Base-by-base conservation (phyloP, 768 basidiomycete species). In the Xanthoconium purpureum region DNA sequence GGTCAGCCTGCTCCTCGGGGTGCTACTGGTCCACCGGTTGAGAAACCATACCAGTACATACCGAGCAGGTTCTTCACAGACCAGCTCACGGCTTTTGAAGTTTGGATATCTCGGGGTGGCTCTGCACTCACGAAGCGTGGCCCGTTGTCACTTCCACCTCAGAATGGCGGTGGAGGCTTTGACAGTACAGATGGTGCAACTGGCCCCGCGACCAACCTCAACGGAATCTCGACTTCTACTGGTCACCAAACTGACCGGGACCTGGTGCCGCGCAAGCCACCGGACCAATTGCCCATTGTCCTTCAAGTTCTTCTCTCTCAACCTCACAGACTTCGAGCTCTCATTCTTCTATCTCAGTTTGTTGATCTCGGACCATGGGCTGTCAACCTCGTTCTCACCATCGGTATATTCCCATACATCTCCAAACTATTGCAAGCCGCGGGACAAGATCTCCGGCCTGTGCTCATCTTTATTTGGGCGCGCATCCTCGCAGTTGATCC, bases 321-420 rank as follows among this genome's bases (percentile, higher is more conserved):
- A 66, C 91, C 92, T 0, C 95, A 98, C 72, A 88, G 97, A 39
- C 84, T 98, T 6, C 87, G 94, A 8, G 97, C 97, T 3, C 85
- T 99, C 57, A 96, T 98, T 61, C 84, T 98, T 24, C 82, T 99
- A 6, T 96, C 94, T 35, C 92, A 95, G 74, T 99, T 98, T 63
- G 94, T 98, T 64, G 97, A 99, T 69, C 83, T 99, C 8, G 97
- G 97, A 0, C 95, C 97, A 13, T 98, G 97, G 96, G 97, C 97
- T 0, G 97, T 98, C 47, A 90, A 97, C 63, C 84, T 98, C 14
- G 94, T 96, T 13, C 80, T 99, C 36, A 89, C 89, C 7, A 98
- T 99, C 64, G 97, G 97, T 13, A 98, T 98, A 66, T 98, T 98
- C 77, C 96, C 97, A 5, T 99, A 98, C 70, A 98, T 98, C 49